phyloP scores from a whole-genome alignment of 2,329 filamentous ascomycete species.

The Fusarium citri region DNA sequence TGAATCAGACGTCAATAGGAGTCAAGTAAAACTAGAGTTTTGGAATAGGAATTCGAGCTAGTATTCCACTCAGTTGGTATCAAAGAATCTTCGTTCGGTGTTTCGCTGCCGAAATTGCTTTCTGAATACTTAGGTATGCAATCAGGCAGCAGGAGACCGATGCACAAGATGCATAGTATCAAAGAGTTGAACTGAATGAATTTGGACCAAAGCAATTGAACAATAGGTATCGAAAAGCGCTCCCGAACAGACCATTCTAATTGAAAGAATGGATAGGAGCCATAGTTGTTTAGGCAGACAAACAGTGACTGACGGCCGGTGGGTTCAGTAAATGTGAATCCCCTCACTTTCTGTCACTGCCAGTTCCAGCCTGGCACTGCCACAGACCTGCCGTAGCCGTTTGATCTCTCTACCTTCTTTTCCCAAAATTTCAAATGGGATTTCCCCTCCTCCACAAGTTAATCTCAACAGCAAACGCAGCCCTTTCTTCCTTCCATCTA shows the following conservation, averaged over 20 bases:
- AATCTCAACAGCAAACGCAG: neutral
- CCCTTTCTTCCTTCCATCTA: neutral
- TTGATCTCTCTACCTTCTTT: neutral
- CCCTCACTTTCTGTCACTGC: constrained; percentile 27
- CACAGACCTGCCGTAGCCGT: constrained; percentile 2
- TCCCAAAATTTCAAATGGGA: neutral
- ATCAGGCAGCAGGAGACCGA: neutral
- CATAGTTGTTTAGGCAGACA: neutral
- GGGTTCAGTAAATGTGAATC: constrained; percentile 13
- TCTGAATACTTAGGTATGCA: neutral
- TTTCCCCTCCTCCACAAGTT: neutral
- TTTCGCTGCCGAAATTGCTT: neutral
- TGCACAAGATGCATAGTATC: neutral
- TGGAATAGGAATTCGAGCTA: neutral
- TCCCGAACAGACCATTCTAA: neutral
- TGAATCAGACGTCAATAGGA: neutral
- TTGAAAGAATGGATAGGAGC: neutral
- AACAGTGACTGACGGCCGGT: neutral
- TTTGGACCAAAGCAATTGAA: neutral
- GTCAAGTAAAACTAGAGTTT: neutral
- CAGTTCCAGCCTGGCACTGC: constrained; percentile 16
- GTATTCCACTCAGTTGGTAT: rapidly evolving
- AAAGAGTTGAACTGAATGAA: neutral
- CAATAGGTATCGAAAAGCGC: neutral
- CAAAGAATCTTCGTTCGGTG: neutral